phyloP scores from a whole-genome alignment of 2,329 filamentous ascomycete species.

The Botrytis paeoniae region DNA sequence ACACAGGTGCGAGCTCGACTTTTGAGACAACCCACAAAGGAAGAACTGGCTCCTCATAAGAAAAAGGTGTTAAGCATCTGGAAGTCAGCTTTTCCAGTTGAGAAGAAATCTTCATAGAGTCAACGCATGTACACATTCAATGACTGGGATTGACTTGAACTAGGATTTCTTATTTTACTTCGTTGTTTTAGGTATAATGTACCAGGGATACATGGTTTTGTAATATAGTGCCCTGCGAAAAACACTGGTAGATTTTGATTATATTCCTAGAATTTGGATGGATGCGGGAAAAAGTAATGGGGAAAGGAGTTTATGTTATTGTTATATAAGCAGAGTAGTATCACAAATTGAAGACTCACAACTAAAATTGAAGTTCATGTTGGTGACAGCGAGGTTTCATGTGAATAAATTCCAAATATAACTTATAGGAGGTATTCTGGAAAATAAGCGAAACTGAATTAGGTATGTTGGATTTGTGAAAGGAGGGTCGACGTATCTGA shows the following conservation, averaged over 20 bases:
- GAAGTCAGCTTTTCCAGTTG: background rate
- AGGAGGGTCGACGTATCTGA: background rate
- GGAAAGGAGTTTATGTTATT: background rate
- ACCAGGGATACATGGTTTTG: background rate
- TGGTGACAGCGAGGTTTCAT: background rate
- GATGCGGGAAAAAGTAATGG: background rate
- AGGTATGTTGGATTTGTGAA: background rate
- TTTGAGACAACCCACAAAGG: background rate
- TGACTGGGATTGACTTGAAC: background rate
- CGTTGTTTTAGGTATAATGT: background rate
- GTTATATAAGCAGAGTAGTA: background rate
- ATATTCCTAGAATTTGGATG: background rate
- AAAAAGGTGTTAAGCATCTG: accelerated
- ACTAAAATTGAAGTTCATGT: background rate
- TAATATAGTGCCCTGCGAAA: background rate
- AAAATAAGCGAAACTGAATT: background rate
- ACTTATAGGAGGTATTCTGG: background rate
- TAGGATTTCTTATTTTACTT: background rate
- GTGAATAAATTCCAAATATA: background rate
- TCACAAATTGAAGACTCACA: background rate
- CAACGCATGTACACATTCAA: background rate
- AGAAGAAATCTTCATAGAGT: background rate
- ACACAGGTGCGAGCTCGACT: background rate
- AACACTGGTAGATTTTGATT: background rate
- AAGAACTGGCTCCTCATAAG: background rate